Conservation (phyloP, 1,284 basidiomycete species). For the Grifola frondosa region DNA sequence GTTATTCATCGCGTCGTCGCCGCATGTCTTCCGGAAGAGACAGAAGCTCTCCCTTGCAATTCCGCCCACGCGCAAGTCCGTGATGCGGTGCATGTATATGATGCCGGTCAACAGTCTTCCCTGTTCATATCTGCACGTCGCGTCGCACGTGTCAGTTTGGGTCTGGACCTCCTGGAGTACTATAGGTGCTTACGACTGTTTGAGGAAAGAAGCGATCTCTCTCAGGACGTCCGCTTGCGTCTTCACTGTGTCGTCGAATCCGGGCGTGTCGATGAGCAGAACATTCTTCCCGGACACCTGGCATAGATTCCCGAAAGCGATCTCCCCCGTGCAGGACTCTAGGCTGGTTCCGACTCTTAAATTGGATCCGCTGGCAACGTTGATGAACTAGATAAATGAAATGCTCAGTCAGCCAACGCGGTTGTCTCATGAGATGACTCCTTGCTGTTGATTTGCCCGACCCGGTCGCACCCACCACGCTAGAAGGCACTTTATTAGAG, state of each 20-base stretch:
- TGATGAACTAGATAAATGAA: too few relatives aligned
- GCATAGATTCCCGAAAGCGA: too few relatives aligned
- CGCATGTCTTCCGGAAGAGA: conserved; percentile 51
- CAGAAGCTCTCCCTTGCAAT: conserved; percentile 48
- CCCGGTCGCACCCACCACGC: too few relatives aligned
- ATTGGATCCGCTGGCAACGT: too few relatives aligned
- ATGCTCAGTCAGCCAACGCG: too few relatives aligned
- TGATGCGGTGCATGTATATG: conserved; percentile 55
- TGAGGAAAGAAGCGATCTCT: conserved; percentile 37
- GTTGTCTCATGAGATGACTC: too few relatives aligned
- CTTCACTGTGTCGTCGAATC: conserved; percentile 32
- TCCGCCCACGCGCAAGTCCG: conserved; percentile 49
- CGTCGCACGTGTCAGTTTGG: not conserved
- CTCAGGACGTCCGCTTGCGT: conserved; percentile 34
- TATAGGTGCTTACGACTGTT: conserved; percentile 28
- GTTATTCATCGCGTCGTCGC: conserved; percentile 44
- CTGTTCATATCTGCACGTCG: conserved; percentile 33
- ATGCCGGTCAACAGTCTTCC: conserved; percentile 44
- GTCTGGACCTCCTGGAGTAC: not conserved
- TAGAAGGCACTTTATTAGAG: too few relatives aligned
- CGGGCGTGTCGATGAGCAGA: conserved; percentile 36
- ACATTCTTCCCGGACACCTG: too few relatives aligned
- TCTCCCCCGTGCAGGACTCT: too few relatives aligned
- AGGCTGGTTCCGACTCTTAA: too few relatives aligned
- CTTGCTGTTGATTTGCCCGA: too few relatives aligned